These are phyloP conservation scores for Anastatica hierochuntica DNA, from an alignment of 345 rosid species.

Conservation along the genomic window DNA sequence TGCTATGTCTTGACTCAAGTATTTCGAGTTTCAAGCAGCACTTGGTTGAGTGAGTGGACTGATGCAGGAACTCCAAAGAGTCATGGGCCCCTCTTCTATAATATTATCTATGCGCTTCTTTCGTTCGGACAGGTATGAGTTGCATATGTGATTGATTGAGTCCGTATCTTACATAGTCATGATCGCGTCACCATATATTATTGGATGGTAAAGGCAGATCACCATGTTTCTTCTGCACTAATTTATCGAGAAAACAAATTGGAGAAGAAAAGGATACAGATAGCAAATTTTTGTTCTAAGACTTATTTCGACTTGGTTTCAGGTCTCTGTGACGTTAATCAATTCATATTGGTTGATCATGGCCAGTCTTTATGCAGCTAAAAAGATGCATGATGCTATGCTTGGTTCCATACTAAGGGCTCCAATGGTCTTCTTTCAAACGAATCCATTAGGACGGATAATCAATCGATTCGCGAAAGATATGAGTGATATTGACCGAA, in stretches of 20 bases:
- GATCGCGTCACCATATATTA: background rate
- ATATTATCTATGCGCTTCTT: constrained; percentile 52
- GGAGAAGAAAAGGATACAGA: constrained; percentile 1
- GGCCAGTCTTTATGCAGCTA: constrained; percentile 85
- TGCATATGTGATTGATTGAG: constrained; percentile 5
- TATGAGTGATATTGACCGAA: constrained; percentile 87
- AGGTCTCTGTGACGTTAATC: constrained; percentile 72
- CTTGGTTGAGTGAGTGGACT: constrained; percentile 97
- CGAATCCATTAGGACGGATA: constrained; percentile 88
- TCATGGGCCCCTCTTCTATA: constrained; percentile 63
- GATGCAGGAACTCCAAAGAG: constrained; percentile 42
- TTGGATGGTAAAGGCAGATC: background rate
- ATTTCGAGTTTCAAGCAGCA: constrained; percentile 81
- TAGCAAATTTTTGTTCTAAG: background rate
- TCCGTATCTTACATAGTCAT: background rate
- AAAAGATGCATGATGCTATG: constrained; percentile 84
- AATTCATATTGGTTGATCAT: constrained; percentile 90
- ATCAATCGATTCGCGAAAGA: constrained; percentile 98
- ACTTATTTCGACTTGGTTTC: constrained; percentile 20
- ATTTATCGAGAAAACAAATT: background rate
- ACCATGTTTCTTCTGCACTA: background rate
- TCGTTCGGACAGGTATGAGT: constrained; percentile 79
- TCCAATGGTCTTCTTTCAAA: constrained; percentile 95
- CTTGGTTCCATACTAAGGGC: constrained; percentile 86
- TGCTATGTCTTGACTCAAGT: constrained; percentile 75